Evolutionary conservation across 2,329 filamentous ascomycete species (phyloP).

Genomic region (Trichothecium roseum): DNA sequence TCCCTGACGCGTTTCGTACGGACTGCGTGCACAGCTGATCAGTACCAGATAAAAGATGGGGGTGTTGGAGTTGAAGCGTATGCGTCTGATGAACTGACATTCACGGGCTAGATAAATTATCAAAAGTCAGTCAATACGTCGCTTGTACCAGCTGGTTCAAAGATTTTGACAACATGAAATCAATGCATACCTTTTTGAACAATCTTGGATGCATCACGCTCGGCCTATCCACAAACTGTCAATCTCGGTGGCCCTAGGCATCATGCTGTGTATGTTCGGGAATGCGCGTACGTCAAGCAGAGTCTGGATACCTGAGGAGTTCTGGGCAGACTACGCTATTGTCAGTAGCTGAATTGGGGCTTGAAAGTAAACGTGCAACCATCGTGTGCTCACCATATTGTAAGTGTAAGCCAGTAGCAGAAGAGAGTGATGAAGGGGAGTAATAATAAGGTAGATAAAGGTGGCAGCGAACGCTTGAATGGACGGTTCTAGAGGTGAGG

Average conservation of each 20-base stretch:
- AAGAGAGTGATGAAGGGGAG: not conserved
- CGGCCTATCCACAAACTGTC: constrained; percentile 52
- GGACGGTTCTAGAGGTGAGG: too few relatives aligned
- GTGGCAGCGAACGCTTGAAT: constrained; percentile 12
- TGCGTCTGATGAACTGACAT: constrained; percentile 49
- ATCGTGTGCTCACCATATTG: too few relatives aligned
- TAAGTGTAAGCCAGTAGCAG: too few relatives aligned
- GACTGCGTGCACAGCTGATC: constrained; percentile 19
- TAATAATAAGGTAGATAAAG: not conserved
- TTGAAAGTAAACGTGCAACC: too few relatives aligned
- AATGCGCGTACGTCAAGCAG: constrained; percentile 79
- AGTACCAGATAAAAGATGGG: not conserved
- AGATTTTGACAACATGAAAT: constrained; percentile 1
- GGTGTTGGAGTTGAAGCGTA: not conserved
- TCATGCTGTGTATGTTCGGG: not conserved
- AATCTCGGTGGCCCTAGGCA: constrained; percentile 1
- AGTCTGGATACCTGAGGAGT: constrained; percentile 96
- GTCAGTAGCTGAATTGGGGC: constrained; percentile 7
- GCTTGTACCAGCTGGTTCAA: too few relatives aligned
- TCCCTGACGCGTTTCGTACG: constrained; percentile 97
- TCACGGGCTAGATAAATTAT: constrained; percentile 69
- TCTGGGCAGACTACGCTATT: constrained; percentile 75
- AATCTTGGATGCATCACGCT: constrained; percentile 98
- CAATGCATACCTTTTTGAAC: constrained; percentile 73
- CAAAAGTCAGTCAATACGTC: too few relatives aligned